phyloP scores from a whole-genome alignment of 768 basidiomycete genomes.

The Brasilioporus rufonigricans region DNA sequence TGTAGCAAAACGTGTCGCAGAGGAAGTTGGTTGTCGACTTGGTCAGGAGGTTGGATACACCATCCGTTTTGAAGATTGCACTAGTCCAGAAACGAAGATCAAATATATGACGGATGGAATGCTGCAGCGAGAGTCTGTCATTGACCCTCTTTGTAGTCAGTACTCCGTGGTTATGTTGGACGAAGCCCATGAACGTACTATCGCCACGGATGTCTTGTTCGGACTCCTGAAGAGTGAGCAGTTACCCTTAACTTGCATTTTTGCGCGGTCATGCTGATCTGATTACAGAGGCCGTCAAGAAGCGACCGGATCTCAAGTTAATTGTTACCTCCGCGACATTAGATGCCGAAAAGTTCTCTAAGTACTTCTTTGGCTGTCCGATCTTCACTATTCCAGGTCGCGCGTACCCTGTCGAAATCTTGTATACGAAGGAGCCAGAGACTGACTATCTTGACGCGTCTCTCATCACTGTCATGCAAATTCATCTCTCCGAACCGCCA shows the following conservation, averaged over 20 bases:
- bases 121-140: conserved; percentile 94
- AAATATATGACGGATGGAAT: conserved; percentile 99
- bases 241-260: neutral
- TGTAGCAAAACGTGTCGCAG: conserved; percentile 96
- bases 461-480: conserved; percentile 99
- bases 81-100: conserved; percentile 97
- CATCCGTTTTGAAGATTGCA: conserved; percentile 99
- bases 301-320: conserved; percentile 92
- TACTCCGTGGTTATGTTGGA: conserved; percentile 98
- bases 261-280: conserved; percentile 14
- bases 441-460: conserved; percentile 96
- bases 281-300: conserved; percentile 83
- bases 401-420: conserved; percentile 95
- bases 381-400: conserved; percentile 99
- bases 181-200: conserved; percentile 98
- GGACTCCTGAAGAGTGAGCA: conserved; percentile 74
- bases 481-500: conserved; percentile 96
- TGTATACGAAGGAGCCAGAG: conserved; percentile 99
- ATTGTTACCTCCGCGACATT: conserved; percentile 98
- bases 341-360: conserved; percentile 99
- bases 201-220: conserved; percentile 97
- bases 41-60: conserved; percentile 98
- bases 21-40: conserved; percentile 96
- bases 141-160: conserved; percentile 89
- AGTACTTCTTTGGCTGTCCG: conserved; percentile 98